Evolutionary conservation across 306 rosid species (phyloP).

Genomic region (Lathyrus tuberosus): DNA sequence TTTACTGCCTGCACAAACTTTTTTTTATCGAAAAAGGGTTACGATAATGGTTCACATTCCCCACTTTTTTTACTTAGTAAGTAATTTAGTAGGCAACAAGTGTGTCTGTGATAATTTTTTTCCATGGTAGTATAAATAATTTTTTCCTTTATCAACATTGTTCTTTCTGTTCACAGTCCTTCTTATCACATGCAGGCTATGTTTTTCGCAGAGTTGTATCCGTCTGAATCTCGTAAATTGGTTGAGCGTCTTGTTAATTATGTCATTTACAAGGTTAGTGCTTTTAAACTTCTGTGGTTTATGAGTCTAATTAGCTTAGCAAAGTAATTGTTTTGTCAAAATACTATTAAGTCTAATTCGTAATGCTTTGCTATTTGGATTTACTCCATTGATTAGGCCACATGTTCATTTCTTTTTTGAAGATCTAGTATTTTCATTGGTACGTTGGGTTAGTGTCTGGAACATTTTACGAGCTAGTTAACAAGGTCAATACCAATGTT

Average conservation of each 20-base stretch:
- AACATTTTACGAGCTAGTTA: too few relatives aligned
- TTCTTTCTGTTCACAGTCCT: constrained; percentile 27
- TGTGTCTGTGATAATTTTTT: constrained; percentile 15
- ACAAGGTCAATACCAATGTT: too few relatives aligned
- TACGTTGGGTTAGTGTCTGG: too few relatives aligned
- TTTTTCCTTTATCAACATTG: constrained; percentile 3
- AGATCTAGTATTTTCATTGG: too few relatives aligned
- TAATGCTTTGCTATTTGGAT: too few relatives aligned
- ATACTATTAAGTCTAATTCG: too few relatives aligned
- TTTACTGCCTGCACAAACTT: constrained; percentile 15
- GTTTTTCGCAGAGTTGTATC: constrained; percentile 80
- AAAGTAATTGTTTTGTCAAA: constrained; percentile 10
- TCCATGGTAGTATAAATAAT: constrained; percentile 1
- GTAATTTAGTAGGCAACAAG: constrained; percentile 3
- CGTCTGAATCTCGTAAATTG: constrained; percentile 81
- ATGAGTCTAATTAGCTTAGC: neutral
- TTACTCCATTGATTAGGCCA: too few relatives aligned
- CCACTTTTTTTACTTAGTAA: neutral
- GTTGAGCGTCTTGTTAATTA: constrained; percentile 85
- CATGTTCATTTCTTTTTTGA: too few relatives aligned
- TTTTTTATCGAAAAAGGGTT: constrained; percentile 23
- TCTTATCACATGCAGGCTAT: constrained; percentile 66
- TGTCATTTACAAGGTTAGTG: constrained; percentile 84
- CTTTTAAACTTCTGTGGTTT: constrained; percentile 20
- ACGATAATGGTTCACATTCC: neutral